Base-by-base conservation (phyloP, 164 flowering plant genomes). In the Annona cherimola region DNA sequence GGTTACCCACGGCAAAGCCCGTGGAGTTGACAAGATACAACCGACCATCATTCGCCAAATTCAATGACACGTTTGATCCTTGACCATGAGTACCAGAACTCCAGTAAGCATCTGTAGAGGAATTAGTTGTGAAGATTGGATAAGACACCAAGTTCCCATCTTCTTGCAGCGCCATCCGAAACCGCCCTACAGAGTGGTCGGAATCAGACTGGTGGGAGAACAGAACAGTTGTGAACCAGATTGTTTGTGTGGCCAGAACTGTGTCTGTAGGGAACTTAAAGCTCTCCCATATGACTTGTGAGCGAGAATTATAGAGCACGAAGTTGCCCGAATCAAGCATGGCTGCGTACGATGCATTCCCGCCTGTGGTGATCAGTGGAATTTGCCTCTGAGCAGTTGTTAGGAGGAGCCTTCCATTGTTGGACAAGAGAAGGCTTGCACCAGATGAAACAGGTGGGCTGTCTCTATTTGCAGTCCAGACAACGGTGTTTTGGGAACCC, bases 251-350 rank as follows among this genome's bases (percentile, higher is more conserved):
- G 8, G 67, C 66, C 14, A 71, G 8, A 35, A 71, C 20, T 8
- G 73, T 71, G 44, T 71, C 73, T 1, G 73, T 63, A 0, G 73
- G 73, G 18, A n/a, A 63, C 14, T 71, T 19, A 44, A 71, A 71
- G 40, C 67, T 71, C 20, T 71, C n/a, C 73, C 73, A 71, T 11
- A 61, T 61, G 60, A 62, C 4, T 20, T 14, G 46, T 18, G 70
- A 63, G 1, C 45, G 0, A 0, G 71, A 60, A 6, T 73, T 67
- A 5, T 42, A 11, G 20, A 84, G 72, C 2, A 81, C 71, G 20
- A 86, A 77, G 71, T 81, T 86, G 8, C 89, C 89, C 2, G 75
- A 76, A 55, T 86, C 85, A 12, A 78, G 85, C 84, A 84, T 75
- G n/a, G n/a, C n/a, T n/a, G 39, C 63, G 63, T 61, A 61, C 9